Conservation (phyloP, 1,284 basidiomycete genomes). For the Fistulina hepatica region DNA sequence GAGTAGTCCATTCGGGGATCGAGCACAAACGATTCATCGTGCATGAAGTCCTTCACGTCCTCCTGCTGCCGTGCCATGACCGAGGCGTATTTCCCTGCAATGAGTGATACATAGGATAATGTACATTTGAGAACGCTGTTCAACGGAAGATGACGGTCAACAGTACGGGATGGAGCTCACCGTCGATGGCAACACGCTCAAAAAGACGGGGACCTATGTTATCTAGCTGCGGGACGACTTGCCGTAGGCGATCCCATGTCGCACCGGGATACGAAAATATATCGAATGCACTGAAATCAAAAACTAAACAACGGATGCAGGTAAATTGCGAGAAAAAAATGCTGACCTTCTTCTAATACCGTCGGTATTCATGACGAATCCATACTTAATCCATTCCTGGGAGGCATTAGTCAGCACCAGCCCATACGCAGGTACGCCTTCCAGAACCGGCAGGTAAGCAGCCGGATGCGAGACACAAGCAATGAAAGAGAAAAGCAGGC, state of each 20-base stretch:
- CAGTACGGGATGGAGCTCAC: slow-evolving; percentile 25
- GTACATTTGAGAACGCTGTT: not conserved
- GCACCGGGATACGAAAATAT: slow-evolving; percentile 57
- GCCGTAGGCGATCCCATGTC: slow-evolving; percentile 31
- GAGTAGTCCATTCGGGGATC: slow-evolving; percentile 64
- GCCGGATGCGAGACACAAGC: no score
- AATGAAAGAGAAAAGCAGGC: slow-evolving; percentile 5
- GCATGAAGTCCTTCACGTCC: slow-evolving; percentile 66
- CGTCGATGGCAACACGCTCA: slow-evolving; percentile 61
- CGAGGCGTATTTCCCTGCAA: slow-evolving; percentile 45
- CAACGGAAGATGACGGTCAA: not conserved
- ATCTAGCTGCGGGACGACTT: slow-evolving; percentile 47
- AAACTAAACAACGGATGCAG: not conserved
- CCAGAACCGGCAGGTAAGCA: no score
- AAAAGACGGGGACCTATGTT: slow-evolving; percentile 42
- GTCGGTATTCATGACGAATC: slow-evolving; percentile 46
- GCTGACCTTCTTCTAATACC: slow-evolving; percentile 57
- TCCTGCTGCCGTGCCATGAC: slow-evolving; percentile 61
- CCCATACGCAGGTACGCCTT: no score
- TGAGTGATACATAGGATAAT: not conserved
- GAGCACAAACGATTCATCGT: slow-evolving; percentile 65
- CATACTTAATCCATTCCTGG: slow-evolving; percentile 49
- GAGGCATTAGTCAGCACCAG: no score
- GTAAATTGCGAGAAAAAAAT: slow-evolving; percentile 7
- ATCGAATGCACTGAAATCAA: slow-evolving; percentile 52